Conservation (phyloP, 176 grass and related monocot species). For the Oryza australiensis region DNA sequence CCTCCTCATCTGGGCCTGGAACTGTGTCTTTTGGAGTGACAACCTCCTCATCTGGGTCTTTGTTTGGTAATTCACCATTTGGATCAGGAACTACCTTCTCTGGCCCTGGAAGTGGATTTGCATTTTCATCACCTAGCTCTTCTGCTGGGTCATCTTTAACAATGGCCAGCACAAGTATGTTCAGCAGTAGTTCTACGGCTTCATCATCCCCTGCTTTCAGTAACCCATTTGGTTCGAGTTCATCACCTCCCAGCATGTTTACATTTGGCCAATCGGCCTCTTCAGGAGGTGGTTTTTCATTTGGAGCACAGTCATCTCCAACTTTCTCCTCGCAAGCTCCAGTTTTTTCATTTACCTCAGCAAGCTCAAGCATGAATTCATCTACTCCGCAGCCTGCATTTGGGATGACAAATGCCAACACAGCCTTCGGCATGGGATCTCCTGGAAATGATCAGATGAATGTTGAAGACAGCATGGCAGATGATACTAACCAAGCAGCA, state of each 20-base stretch:
- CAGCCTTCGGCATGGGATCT: constrained; percentile 41
- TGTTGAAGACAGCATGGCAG: constrained; percentile 65
- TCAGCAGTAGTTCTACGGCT: constrained; percentile 21
- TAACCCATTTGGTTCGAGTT: constrained; percentile 50
- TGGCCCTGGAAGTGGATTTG: constrained; percentile 37
- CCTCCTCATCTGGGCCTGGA: constrained; percentile 39
- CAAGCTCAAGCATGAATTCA: constrained; percentile 37
- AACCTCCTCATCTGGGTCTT: constrained; percentile 36
- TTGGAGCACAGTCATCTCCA: constrained; percentile 40
- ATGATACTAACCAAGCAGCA: constrained; percentile 49
- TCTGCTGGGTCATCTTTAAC: constrained; percentile 37
- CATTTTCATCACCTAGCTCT: constrained; percentile 54
- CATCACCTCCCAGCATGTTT: constrained; percentile 46
- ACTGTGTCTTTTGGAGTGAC: constrained; percentile 38
- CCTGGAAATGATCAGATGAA: constrained; percentile 71
- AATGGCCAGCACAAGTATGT: constrained; percentile 30
- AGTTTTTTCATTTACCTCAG: constrained; percentile 50
- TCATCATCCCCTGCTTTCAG: constrained; percentile 39
- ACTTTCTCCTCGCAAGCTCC: constrained; percentile 37
- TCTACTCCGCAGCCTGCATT: constrained; percentile 43
- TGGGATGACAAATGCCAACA: constrained; percentile 43
- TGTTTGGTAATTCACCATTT: constrained; percentile 49
- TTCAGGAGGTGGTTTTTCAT: constrained; percentile 47
- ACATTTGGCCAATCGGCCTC: constrained; percentile 53
- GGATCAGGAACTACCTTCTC: constrained; percentile 43